A percentile compares a stretch with the other conserved stretches of the same genome.
phyloP scores from a whole-genome alignment of 768 basidiomycete genomes.

The Kwoniella botswanensis region DNA sequence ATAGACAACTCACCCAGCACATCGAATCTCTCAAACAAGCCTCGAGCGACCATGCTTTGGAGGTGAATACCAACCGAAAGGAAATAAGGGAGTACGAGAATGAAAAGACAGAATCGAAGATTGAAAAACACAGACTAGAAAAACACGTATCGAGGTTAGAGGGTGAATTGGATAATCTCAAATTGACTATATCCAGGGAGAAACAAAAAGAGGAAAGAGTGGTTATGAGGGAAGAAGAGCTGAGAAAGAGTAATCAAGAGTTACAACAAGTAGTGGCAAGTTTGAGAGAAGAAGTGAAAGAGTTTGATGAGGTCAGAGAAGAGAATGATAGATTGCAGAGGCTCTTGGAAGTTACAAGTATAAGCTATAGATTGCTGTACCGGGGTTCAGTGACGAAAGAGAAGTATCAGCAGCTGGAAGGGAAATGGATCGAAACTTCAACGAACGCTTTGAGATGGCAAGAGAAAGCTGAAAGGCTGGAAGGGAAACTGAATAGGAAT shows the following conservation, averaged over 20 bases:
- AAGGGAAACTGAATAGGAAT: background rate
- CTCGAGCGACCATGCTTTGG: background rate
- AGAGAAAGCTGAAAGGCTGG: slow-evolving; percentile 15
- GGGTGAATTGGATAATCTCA: background rate
- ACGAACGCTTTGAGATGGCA: background rate
- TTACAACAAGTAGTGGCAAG: background rate
- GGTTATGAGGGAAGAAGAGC: background rate
- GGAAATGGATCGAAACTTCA: slow-evolving; percentile 2
- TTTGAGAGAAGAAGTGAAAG: slow-evolving; percentile 10
- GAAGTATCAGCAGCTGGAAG: slow-evolving; percentile 10
- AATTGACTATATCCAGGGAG: background rate
- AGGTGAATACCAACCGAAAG: background rate
- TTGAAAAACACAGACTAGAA: slow-evolving; percentile 19
- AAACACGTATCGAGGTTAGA: slow-evolving; percentile 7
- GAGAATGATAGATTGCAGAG: slow-evolving; percentile 21
- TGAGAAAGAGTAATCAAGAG: slow-evolving; percentile 1
- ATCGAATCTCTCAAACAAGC: slow-evolving; percentile 3
- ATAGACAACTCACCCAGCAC: background rate
- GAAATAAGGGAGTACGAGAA: slow-evolving; percentile 9
- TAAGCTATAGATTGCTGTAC: slow-evolving; percentile 18
- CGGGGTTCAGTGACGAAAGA: slow-evolving; percentile 7
- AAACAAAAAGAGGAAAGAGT: background rate
- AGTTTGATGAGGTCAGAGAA: slow-evolving; percentile 1
- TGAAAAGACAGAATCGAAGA: slow-evolving; percentile 9
- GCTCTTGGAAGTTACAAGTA: slow-evolving; percentile 17